phyloP scores from a whole-genome alignment of 73 alveolate genomes.

The Tetrahymena elliotti region DNA sequence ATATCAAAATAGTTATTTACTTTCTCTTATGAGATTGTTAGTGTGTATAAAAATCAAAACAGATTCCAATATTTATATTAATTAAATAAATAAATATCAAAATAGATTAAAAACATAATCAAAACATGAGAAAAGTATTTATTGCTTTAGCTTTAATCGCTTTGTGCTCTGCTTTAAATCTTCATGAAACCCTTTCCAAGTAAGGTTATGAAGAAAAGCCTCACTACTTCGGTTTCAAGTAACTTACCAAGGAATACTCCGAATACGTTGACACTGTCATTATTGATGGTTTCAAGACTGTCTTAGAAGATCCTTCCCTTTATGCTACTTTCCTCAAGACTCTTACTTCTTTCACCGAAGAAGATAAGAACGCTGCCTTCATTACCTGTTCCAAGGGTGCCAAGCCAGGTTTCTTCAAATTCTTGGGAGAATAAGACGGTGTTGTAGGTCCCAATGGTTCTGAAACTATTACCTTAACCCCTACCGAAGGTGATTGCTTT shows the following conservation, averaged over 20 bases:
- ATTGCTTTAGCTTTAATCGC: neutral
- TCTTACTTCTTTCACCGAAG: neutral
- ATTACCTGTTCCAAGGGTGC: neutral
- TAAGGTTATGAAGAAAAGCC: neutral
- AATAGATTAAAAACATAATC: neutral
- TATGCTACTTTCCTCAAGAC: neutral
- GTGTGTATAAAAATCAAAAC: neutral
- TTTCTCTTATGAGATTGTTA: neutral
- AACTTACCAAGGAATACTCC: neutral
- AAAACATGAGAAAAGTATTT: neutral
- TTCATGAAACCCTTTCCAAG: neutral
- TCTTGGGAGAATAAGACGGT: neutral
- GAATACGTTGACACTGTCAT: neutral
- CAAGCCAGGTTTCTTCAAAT: neutral
- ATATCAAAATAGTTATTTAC: neutral
- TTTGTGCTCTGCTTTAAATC: neutral
- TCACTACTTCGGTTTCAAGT: neutral
- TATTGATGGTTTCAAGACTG: neutral
- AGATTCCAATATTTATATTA: neutral
- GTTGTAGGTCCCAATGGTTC: neutral
- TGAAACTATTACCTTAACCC: neutral
- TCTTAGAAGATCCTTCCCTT: neutral
- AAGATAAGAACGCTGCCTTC: neutral
- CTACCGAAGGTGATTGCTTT: neutral
- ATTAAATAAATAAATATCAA: neutral